Percentiles rank a stretch among this genome's conserved stretches.
These are phyloP conservation scores for Hypoxylon sp. DNA, from an alignment of 2,329 filamentous ascomycete species.

Conservation along the genomic window DNA sequence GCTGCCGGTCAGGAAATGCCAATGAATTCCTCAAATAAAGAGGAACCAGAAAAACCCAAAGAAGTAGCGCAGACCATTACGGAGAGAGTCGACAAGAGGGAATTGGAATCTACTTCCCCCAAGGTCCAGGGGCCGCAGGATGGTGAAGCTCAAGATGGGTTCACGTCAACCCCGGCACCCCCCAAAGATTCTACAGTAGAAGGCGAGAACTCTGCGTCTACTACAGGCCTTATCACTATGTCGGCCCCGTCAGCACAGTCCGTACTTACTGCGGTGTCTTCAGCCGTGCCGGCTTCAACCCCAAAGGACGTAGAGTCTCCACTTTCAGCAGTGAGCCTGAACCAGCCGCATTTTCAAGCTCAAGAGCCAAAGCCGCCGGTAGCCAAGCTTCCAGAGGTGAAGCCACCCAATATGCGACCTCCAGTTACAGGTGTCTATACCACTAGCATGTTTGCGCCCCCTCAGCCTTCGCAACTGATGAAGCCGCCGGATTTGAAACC, in stretches of 20 bases:
- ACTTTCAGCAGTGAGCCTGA: constrained; percentile 7
- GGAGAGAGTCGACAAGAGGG: constrained; percentile 29
- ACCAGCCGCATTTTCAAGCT: constrained; percentile 31
- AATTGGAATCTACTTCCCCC: constrained; percentile 11
- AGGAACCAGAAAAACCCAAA: constrained; percentile 42
- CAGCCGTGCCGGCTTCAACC: constrained; percentile 4
- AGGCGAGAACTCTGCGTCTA: constrained; percentile 19
- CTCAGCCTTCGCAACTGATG: constrained; percentile 48
- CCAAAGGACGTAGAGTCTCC: constrained; percentile 22
- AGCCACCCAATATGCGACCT: constrained; percentile 48
- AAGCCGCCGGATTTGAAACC: constrained; percentile 51
- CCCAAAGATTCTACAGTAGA: constrained; percentile 15
- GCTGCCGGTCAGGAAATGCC: constrained; percentile 40
- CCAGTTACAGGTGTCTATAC: constrained; percentile 47
- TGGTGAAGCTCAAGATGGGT: constrained; percentile 6
- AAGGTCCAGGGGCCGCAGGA: constrained; percentile 15
- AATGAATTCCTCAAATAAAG: constrained; percentile 42
- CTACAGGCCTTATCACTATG: neutral
- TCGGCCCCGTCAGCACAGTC: constrained; percentile 21
- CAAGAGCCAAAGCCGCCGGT: constrained; percentile 39
- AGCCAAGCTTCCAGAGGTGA: constrained; percentile 46
- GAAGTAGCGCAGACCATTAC: constrained; percentile 29
- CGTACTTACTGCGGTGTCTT: constrained; percentile 23
- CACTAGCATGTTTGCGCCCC: constrained; percentile 53
- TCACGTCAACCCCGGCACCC: neutral